Evolutionary conservation across 371 early-diverging fungal genomes (phyloP).

Genomic region (Mortierella sp.): DNA sequence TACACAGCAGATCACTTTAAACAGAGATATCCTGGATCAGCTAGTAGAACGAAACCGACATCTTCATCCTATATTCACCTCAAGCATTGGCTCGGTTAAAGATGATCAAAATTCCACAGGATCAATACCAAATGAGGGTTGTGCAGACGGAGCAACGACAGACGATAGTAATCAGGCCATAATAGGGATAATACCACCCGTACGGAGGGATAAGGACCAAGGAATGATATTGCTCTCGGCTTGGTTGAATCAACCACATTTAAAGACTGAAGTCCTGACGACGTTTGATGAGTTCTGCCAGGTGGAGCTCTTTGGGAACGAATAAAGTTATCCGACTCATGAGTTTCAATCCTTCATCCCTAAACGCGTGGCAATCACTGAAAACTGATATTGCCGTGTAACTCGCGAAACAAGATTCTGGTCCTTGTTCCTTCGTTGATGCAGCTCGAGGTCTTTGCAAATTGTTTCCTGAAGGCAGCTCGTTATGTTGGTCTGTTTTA

Average conservation of each 20-base stretch:
- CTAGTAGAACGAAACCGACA: slow-evolving; percentile 28
- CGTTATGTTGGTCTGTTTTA: no score
- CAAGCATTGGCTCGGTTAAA: not conserved
- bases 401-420: no score
- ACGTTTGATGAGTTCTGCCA: slow-evolving; percentile 48
- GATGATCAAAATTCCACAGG: not conserved
- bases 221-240: slow-evolving; percentile 52
- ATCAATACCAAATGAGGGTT: not conserved
- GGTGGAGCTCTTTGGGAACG: slow-evolving; percentile 33
- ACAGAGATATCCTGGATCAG: slow-evolving; percentile 41
- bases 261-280: slow-evolving; percentile 18
- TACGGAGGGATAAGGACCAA: slow-evolving; percentile 47
- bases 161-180: not conserved
- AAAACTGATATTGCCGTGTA: no score
- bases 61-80: slow-evolving; percentile 2
- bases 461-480: no score
- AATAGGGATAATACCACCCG: slow-evolving; percentile 15
- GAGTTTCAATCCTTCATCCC: no score
- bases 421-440: no score
- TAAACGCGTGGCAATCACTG: no score
- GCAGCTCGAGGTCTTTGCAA: no score
- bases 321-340: no score
- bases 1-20: slow-evolving; percentile 30
- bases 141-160: not conserved
- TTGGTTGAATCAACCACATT: slow-evolving; percentile 53